Evolutionary conservation across 495 filamentous ascomycete genomes (phyloP).

Genomic region (Xylaria curta): DNA sequence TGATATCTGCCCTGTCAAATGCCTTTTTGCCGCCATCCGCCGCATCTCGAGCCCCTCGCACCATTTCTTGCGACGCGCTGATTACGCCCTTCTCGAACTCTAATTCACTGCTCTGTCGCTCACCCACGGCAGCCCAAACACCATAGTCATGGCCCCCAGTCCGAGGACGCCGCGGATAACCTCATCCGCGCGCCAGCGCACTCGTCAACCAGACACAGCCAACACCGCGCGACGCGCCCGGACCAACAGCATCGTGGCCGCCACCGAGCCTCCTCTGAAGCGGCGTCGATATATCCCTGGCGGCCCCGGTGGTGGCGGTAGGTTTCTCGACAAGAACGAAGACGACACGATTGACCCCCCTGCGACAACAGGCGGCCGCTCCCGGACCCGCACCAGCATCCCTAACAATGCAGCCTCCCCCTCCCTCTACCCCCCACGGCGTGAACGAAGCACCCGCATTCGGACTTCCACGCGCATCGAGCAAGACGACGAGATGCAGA

Average conservation of each 20-base stretch:
- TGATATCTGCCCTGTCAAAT: conserved; percentile 38
- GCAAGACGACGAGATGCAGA: conserved; percentile 59
- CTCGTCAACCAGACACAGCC: conserved; percentile 49
- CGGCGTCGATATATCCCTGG: conserved; percentile 72
- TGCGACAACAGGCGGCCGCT: conserved; percentile 42
- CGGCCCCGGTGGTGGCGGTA: conserved; percentile 78
- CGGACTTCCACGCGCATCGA: conserved; percentile 56
- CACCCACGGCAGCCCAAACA: conserved; percentile 30
- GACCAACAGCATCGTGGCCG: conserved; percentile 44
- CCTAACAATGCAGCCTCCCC: conserved; percentile 46
- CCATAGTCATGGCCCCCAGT: conserved; percentile 47
- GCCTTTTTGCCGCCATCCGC: conserved; percentile 39
- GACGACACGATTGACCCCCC: conserved; percentile 54
- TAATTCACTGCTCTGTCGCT: conserved; percentile 35
- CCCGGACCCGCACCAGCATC: conserved; percentile 42
- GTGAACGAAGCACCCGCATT: conserved; percentile 60
- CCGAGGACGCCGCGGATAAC: conserved; percentile 51
- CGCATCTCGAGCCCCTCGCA: conserved; percentile 40
- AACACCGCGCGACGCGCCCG: conserved; percentile 52
- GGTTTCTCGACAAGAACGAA: conserved; percentile 72
- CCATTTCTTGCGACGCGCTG: conserved; percentile 45
- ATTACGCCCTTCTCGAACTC: conserved; percentile 29
- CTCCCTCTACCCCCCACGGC: conserved; percentile 48
- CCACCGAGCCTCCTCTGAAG: conserved; percentile 61
- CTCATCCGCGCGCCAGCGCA: conserved; percentile 49